A percentile compares a stretch with the other conserved stretches of the same genome.
phyloP scores from a whole-genome alignment of 1,284 basidiomycete genomes.

The Agroathelia rolfsii region DNA sequence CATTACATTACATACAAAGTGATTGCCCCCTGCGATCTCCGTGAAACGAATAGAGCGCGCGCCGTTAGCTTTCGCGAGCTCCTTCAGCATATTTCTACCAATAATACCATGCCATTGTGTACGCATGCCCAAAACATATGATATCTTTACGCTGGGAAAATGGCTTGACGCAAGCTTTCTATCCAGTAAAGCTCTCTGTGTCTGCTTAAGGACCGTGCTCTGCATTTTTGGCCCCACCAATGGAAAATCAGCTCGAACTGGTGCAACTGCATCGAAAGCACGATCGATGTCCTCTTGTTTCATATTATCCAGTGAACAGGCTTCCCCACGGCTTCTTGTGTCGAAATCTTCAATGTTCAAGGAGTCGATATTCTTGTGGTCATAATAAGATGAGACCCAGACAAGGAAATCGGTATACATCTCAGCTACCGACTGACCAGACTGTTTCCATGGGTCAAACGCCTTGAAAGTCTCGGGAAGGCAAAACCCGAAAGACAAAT shows the following conservation, averaged over 20 bases:
- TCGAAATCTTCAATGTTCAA: slow-evolving; percentile 16
- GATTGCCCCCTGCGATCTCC: slow-evolving; percentile 18
- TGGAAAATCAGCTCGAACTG: slow-evolving; percentile 14
- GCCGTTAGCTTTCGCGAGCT: slow-evolving; percentile 7
- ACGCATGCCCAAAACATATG: slow-evolving; percentile 14
- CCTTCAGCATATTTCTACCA: slow-evolving; percentile 13
- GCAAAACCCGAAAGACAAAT: slow-evolving; percentile 17
- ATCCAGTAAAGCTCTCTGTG: slow-evolving; percentile 17
- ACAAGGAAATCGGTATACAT: slow-evolving; percentile 14
- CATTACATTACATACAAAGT: slow-evolving; percentile 24
- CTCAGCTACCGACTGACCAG: slow-evolving; percentile 14
- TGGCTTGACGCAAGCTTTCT: slow-evolving; percentile 11
- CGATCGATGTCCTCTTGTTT: slow-evolving; percentile 14
- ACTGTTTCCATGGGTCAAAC: slow-evolving; percentile 15
- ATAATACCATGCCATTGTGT: slow-evolving; percentile 16
- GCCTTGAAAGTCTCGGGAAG: slow-evolving; percentile 8
- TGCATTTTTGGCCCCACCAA: slow-evolving; percentile 20
- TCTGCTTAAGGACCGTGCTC: slow-evolving; percentile 11
- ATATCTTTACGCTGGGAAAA: slow-evolving; percentile 17
- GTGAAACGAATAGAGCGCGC: slow-evolving; percentile 14
- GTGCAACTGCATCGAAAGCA: slow-evolving; percentile 6
- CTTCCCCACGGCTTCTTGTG: slow-evolving; percentile 11
- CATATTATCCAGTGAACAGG: slow-evolving; percentile 14
- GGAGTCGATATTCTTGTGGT: slow-evolving; percentile 16
- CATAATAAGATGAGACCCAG: slow-evolving; percentile 22